Conservation (phyloP, 2,329 filamentous ascomycete species). For the Neopestalotiopsis clavispora region DNA sequence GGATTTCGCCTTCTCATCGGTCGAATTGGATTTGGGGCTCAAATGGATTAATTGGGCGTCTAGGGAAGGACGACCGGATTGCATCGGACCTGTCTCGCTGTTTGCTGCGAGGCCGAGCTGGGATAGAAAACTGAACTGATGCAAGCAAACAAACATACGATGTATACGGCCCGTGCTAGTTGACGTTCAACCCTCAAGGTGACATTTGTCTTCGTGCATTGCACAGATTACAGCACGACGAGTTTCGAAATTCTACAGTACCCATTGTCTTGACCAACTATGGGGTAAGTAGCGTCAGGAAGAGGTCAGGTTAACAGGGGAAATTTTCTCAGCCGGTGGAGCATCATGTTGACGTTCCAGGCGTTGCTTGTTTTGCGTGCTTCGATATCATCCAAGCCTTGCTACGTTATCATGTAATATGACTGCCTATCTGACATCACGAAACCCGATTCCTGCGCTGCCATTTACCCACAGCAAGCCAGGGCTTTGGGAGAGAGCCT, state of each 20-base stretch:
- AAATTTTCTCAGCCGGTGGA: conserved; percentile 13
- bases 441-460: conserved; percentile 1
- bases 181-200: not conserved
- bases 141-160: not conserved
- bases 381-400: not conserved
- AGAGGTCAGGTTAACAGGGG: conserved; percentile 6
- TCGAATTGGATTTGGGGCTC: too few species aligned
- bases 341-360: not conserved
- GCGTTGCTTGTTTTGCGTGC: conserved; percentile 5
- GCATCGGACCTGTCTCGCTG: not conserved
- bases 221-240: not conserved
- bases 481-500: not conserved
- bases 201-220: not conserved
- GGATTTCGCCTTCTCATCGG: too few species aligned
- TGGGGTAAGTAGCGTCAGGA: conserved; percentile 2
- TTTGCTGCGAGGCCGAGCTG: not conserved
- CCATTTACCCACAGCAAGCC: not conserved
- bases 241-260: not conserved
- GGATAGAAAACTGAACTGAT: not conserved
- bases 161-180: not conserved
- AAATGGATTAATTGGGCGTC: too few species aligned
- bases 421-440: conserved; percentile 10
- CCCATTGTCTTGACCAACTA: not conserved
- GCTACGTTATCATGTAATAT: conserved; percentile 15
- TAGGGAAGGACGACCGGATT: not conserved